Percentiles rank a stretch among this genome's conserved stretches.
Evolutionary conservation across 23 red algal genomes (phyloP).

Genomic region (Gracilaria domingensis): DNA sequence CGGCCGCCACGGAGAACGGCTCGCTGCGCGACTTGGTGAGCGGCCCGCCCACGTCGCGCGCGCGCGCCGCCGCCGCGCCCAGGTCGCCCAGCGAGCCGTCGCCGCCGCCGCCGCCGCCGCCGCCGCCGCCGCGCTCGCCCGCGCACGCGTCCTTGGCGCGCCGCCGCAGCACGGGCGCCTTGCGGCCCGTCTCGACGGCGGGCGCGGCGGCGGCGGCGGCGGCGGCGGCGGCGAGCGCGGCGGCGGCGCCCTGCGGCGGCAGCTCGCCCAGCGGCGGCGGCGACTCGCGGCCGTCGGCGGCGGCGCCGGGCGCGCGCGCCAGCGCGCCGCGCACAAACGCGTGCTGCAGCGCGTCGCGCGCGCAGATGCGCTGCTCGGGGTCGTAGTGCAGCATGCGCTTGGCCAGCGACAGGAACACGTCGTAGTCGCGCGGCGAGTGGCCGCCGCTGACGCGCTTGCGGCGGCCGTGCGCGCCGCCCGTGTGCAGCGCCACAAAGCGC

Average conservation of each 20-base stretch:
- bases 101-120: neutral
- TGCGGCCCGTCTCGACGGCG: constrained; percentile 58
- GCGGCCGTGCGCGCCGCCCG: constrained; percentile 31
- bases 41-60: constrained; percentile 5
- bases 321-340: constrained; percentile 45
- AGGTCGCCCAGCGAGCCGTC: neutral
- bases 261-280: constrained; percentile 28
- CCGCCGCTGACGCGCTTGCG: constrained; percentile 64
- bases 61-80: neutral
- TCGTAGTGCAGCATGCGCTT: constrained; percentile 74
- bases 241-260: neutral
- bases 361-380: constrained; percentile 54
- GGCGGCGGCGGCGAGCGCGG: no score
- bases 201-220: neutral
- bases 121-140: neutral
- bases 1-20: neutral
- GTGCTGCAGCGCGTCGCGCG: constrained; percentile 61
- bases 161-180: constrained; percentile 40
- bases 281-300: constrained; percentile 26
- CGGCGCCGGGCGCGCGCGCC: no score
- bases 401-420: constrained; percentile 57
- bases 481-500: constrained; percentile 52
- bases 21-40: constrained; percentile 39
- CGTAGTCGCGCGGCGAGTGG: constrained; percentile 67
- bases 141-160: neutral